These are phyloP conservation scores for Irpex sp. DNA, from an alignment of 1,284 basidiomycete genomes.

Conservation along the genomic window DNA sequence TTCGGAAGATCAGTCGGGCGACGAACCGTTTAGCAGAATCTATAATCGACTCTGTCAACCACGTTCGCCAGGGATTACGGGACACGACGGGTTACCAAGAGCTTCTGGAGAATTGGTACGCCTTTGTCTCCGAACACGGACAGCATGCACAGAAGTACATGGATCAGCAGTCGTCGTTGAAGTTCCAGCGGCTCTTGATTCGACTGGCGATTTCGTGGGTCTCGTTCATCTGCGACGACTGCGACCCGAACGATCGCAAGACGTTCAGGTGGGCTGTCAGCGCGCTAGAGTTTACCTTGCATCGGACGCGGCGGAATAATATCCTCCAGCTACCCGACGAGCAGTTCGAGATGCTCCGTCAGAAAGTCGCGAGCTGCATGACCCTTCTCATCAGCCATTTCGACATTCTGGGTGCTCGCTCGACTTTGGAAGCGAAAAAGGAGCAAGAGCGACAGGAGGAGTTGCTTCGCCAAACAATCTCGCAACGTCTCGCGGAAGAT, in stretches of 20 bases:
- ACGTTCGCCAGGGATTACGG: constrained; percentile 70
- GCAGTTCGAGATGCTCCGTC: constrained; percentile 87
- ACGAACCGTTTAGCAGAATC: constrained; percentile 90
- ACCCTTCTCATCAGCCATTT: constrained; percentile 96
- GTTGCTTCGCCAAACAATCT: constrained; percentile 51
- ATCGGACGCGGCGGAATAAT: constrained; percentile 85
- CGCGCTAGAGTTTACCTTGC: constrained; percentile 91
- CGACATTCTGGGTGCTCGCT: constrained; percentile 94
- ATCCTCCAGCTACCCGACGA: constrained; percentile 87
- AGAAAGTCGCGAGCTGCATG: constrained; percentile 96
- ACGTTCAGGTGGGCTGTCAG: constrained; percentile 99
- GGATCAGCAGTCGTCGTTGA: constrained; percentile 67
- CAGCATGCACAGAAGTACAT: constrained; percentile 86
- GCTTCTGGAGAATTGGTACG: constrained; percentile 92
- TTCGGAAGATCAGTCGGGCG: constrained; percentile 87
- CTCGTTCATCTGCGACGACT: constrained; percentile 97
- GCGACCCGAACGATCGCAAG: constrained; percentile 92
- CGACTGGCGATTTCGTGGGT: constrained; percentile 95
- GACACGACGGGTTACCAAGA: constrained; percentile 75
- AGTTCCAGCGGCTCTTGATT: constrained; percentile 83
- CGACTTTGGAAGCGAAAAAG: constrained; percentile 82
- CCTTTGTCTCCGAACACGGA: constrained; percentile 94
- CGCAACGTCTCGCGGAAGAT: constrained; percentile 45
- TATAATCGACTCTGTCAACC: constrained; percentile 87
- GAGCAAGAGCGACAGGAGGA: constrained; percentile 86